Percentiles rank a stretch among this genome's conserved stretches.
Evolutionary conservation across 495 filamentous ascomycete genomes (phyloP).

Genomic region (Penicillium egyptiacum): DNA sequence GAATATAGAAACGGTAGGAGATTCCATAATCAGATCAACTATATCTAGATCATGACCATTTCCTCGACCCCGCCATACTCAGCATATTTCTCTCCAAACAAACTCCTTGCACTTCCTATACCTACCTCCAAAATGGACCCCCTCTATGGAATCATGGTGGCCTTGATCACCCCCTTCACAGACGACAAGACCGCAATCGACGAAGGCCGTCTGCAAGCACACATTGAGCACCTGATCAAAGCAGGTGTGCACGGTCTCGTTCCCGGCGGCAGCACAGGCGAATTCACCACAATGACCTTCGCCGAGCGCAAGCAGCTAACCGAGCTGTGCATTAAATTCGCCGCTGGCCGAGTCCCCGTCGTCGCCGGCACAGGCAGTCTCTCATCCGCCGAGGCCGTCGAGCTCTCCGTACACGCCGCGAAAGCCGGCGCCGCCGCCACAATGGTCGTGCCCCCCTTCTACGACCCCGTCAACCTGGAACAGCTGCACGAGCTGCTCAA

Average conservation of each 20-base stretch:
- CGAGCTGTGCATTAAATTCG: conserved; percentile 38
- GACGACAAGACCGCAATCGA: conserved; percentile 36
- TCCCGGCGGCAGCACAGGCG: conserved; percentile 41
- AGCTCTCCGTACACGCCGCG: conserved; percentile 36
- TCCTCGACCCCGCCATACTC: background rate
- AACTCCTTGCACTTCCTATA: background rate
- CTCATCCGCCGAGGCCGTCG: conserved; percentile 32
- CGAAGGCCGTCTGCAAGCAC: conserved; percentile 30
- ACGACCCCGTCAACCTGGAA: conserved; percentile 33
- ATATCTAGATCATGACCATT: conserved; percentile 13
- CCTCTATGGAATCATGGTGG: conserved; percentile 38
- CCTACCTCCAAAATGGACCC: conserved; percentile 20
- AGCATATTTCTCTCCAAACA: background rate
- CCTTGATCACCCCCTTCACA: conserved; percentile 42
- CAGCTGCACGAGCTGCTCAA: conserved; percentile 34
- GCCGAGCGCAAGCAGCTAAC: conserved; percentile 41
- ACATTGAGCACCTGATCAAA: conserved; percentile 38
- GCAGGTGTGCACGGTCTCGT: conserved; percentile 42
- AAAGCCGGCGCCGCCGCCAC: conserved; percentile 32
- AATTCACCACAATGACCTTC: conserved; percentile 36
- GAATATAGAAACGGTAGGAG: conserved; percentile 8
- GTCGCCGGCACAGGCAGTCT: conserved; percentile 34
- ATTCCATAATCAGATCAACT: conserved; percentile 8
- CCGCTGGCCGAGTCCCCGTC: conserved; percentile 38
- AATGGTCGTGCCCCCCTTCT: conserved; percentile 45